Percentiles rank a stretch among this genome's conserved stretches.
phyloP scores from a whole-genome alignment of 768 basidiomycete genomes.

The Leucocoprinus sp. region DNA sequence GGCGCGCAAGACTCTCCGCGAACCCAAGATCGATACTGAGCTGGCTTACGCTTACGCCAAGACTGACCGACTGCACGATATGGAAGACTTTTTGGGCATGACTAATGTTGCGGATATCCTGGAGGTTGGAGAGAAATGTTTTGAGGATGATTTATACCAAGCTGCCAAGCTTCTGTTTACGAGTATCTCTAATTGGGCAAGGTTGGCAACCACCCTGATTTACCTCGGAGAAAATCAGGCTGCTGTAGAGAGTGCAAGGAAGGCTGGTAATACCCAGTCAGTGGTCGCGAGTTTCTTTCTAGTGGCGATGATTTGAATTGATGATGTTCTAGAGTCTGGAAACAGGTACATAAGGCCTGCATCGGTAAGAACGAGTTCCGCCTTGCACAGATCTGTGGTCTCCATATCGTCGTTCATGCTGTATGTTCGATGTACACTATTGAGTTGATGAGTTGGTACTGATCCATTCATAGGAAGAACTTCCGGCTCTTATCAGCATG shows the following conservation, averaged over 20 bases:
- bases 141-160: conserved; percentile 96
- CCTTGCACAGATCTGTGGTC: conserved; percentile 87
- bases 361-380: conserved; percentile 97
- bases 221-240: conserved; percentile 98
- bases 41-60: conserved; percentile 98
- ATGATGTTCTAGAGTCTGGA: conserved; percentile 75
- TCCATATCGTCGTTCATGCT: conserved; percentile 95
- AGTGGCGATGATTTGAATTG: conserved; percentile 9
- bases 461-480: conserved; percentile 53
- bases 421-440: conserved; percentile 23
- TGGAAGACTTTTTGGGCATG: conserved; percentile 99
- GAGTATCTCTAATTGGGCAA: conserved; percentile 98
- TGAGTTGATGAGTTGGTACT: conserved; percentile 18
- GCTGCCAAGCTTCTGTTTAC: conserved; percentile 93
- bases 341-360: conserved; percentile 97
- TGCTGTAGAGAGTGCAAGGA: conserved; percentile 98
- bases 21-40: conserved; percentile 97
- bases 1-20: conserved; percentile 94
- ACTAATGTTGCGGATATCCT: conserved; percentile 97
- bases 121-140: conserved; percentile 98
- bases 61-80: conserved; percentile 90
- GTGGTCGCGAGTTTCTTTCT: conserved; percentile 22
- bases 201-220: conserved; percentile 95
- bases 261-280: conserved; percentile 97
- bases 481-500: conserved; percentile 61